Evolutionary conservation across 805 yeast species (phyloP).

Genomic region (Nakazawaea holstii): DNA sequence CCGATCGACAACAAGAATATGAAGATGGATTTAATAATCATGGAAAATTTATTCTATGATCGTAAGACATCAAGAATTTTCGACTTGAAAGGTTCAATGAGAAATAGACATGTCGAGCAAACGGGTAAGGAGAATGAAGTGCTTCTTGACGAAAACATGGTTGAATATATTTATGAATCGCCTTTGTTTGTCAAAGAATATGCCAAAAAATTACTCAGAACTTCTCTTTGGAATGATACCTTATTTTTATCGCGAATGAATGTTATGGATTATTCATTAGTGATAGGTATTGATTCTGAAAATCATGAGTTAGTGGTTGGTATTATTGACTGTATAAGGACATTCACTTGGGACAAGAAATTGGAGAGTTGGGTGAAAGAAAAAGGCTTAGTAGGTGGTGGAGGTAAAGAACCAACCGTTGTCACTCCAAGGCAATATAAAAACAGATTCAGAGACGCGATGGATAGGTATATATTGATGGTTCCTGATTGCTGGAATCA

Average conservation of each 20-base stretch:
- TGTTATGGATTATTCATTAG: slow-evolving; percentile 96
- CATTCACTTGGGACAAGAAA: slow-evolving; percentile 98
- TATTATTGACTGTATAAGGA: slow-evolving; percentile 87
- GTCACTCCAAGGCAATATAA: slow-evolving; percentile 96
- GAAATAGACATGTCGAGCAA: slow-evolving; percentile 93
- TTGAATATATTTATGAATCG: slow-evolving; percentile 92
- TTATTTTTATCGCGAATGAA: slow-evolving; percentile 92
- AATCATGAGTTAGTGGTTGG: slow-evolving; percentile 80
- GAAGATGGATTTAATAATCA: slow-evolving; percentile 85
- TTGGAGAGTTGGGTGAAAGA: slow-evolving; percentile 99
- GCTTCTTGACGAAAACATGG: slow-evolving; percentile 93
- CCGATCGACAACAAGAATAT: slow-evolving; percentile 69
- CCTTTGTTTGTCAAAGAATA: slow-evolving; percentile 93
- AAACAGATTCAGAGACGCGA: slow-evolving; percentile 91
- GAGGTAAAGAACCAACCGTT: slow-evolving; percentile 91
- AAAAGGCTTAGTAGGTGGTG: slow-evolving; percentile 81
- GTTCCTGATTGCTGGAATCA: slow-evolving; percentile 64
- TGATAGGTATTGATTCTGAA: slow-evolving; percentile 80
- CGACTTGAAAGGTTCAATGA: slow-evolving; percentile 96
- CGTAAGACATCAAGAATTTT: slow-evolving; percentile 79
- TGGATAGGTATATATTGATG: slow-evolving; percentile 92
- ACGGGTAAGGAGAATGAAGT: slow-evolving; percentile 96
- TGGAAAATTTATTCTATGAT: slow-evolving; percentile 92
- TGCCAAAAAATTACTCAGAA: slow-evolving; percentile 77
- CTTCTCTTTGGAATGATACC: slow-evolving; percentile 94